phyloP scores from a whole-genome alignment of 805 yeast genomes.

The Hanseniaspora vineae region DNA sequence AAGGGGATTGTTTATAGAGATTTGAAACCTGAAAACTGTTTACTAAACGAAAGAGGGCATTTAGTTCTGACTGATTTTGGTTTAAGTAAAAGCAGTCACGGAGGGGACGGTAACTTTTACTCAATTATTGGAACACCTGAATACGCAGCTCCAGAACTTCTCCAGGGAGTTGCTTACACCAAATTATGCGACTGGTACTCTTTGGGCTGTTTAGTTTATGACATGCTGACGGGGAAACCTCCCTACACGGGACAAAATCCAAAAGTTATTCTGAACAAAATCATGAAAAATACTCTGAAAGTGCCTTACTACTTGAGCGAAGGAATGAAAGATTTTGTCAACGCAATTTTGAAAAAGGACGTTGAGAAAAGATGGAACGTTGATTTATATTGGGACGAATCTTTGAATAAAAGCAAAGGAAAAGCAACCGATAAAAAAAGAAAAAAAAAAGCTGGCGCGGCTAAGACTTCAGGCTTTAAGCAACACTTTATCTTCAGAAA shows the following conservation, averaged over 20 bases:
- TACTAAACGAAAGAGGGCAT: slow-evolving; percentile 67
- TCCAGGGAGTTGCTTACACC: slow-evolving; percentile 65
- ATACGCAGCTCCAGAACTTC: slow-evolving; percentile 74
- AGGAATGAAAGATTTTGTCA: slow-evolving; percentile 67
- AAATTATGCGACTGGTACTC: slow-evolving; percentile 89
- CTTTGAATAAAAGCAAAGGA: not conserved
- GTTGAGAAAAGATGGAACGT: slow-evolving; percentile 55
- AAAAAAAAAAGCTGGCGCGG: slow-evolving; percentile 19
- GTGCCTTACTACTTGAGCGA: slow-evolving; percentile 65
- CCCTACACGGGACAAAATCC: slow-evolving; percentile 81
- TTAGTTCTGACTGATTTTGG: slow-evolving; percentile 81
- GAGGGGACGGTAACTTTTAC: slow-evolving; percentile 13
- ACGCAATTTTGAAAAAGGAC: slow-evolving; percentile 53
- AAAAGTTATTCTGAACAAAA: slow-evolving; percentile 62
- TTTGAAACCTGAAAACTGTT: slow-evolving; percentile 80
- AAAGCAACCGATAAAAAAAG: slow-evolving; percentile 10
- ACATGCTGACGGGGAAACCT: slow-evolving; percentile 74
- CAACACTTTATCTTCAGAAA: slow-evolving; percentile 67
- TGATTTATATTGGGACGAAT: slow-evolving; percentile 36
- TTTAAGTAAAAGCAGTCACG: slow-evolving; percentile 34
- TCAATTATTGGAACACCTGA: slow-evolving; percentile 34
- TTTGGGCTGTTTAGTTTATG: slow-evolving; percentile 67
- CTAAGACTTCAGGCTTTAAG: slow-evolving; percentile 29
- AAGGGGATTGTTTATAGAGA: slow-evolving; percentile 81
- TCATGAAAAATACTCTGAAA: slow-evolving; percentile 45